Conservation (phyloP, 106 monocot genomes). For the Dendrobium officinale region DNA sequence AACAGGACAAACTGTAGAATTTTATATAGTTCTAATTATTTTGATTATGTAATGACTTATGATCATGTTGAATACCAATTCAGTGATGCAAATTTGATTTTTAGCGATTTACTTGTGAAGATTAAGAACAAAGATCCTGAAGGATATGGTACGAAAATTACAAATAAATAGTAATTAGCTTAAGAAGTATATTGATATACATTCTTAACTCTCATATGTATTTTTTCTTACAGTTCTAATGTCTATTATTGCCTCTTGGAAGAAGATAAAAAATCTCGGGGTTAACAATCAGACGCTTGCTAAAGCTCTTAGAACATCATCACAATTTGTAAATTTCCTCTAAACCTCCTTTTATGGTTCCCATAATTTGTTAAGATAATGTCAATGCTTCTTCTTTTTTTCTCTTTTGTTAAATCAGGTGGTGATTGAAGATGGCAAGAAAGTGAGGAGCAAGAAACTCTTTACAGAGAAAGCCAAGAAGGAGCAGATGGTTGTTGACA, state of each 20-base stretch:
- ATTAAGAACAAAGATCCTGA: too few species aligned
- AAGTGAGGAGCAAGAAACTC: constrained; percentile 43
- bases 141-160: too few species aligned
- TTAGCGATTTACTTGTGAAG: too few species aligned
- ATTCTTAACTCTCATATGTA: too few species aligned
- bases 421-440: constrained; percentile 75
- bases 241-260: too few species aligned
- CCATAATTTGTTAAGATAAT: neutral
- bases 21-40: constrained; percentile 41
- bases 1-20: too few species aligned
- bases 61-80: constrained; percentile 64
- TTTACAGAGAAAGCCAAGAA: constrained; percentile 70
- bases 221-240: too few species aligned
- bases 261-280: too few species aligned
- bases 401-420: constrained; percentile 20
- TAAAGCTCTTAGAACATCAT: too few species aligned
- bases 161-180: too few species aligned
- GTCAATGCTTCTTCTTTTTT: neutral
- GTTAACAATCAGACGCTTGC: too few species aligned
- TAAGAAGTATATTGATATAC: too few species aligned
- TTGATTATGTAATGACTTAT: constrained; percentile 6
- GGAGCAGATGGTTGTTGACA: constrained; percentile 56
- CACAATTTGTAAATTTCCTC: constrained; percentile 51
- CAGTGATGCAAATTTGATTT: constrained; percentile 62
- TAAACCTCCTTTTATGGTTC: neutral